A percentile compares a stretch with the other conserved stretches of the same genome.
phyloP scores from a whole-genome alignment of 139 green algal species.

The Chlorella sp. region DNA sequence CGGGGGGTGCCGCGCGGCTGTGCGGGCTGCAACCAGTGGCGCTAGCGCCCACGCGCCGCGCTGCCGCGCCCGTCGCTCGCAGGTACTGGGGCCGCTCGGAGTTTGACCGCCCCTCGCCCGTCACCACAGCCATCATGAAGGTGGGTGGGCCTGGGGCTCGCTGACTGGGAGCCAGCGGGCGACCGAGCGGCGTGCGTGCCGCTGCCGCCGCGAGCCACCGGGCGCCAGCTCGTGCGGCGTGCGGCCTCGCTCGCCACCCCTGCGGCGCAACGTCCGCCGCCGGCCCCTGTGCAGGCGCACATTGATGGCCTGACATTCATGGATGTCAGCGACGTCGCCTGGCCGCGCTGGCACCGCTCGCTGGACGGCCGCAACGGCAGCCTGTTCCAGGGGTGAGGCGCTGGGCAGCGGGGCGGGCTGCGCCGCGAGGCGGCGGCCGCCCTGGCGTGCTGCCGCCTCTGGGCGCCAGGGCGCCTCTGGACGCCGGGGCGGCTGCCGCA shows the following conservation, averaged over 20 bases:
- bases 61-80: too few species aligned
- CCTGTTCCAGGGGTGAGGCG: not conserved
- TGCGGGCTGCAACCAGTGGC: too few species aligned
- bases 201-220: not conserved
- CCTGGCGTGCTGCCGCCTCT: not conserved
- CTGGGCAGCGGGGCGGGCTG: too few species aligned
- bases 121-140: constrained; percentile 9
- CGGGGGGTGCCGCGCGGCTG: too few species aligned
- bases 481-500: too few species aligned
- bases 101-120: not conserved
- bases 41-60: too few species aligned
- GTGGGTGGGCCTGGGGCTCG: not conserved
- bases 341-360: not conserved
- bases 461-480: not conserved
- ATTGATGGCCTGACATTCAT: not conserved
- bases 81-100: constrained; percentile 21
- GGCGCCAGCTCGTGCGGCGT: not conserved
- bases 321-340: constrained; percentile 8
- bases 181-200: not conserved
- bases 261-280: too few species aligned
- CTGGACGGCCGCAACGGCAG: not conserved
- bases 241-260: not conserved
- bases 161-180: not conserved
- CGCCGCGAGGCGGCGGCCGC: not conserved
- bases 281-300: not conserved